Evolutionary conservation across 2,329 filamentous ascomycete species (phyloP).

Genomic region (Alternaria sp.): DNA sequence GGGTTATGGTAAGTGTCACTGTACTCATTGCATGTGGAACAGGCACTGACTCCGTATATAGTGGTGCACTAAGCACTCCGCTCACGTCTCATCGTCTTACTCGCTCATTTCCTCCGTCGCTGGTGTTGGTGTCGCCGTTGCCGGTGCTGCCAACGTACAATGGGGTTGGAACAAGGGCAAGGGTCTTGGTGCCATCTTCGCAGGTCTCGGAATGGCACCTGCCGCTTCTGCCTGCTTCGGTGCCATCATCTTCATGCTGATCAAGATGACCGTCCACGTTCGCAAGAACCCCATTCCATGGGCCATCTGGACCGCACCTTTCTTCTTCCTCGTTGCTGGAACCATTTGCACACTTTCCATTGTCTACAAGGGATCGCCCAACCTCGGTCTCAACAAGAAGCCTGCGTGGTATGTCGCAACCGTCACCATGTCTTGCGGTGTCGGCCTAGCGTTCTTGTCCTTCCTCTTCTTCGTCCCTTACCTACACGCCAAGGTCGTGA

Average conservation of each 20-base stretch:
- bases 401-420: constrained; percentile 70
- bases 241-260: constrained; percentile 73
- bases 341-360: constrained; percentile 78
- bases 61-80: constrained; percentile 76
- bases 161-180: constrained; percentile 69
- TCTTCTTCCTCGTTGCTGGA: constrained; percentile 78
- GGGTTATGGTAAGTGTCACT: constrained; percentile 65
- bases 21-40: background rate
- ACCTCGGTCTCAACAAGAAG: constrained; percentile 69
- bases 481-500: constrained; percentile 70
- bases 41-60: background rate
- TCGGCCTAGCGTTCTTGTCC: constrained; percentile 64
- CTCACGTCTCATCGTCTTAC: constrained; percentile 67
- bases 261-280: constrained; percentile 73
- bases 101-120: constrained; percentile 58
- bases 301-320: constrained; percentile 75
- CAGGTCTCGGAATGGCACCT: constrained; percentile 73
- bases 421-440: constrained; percentile 70
- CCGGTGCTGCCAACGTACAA: constrained; percentile 60
- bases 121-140: constrained; percentile 60
- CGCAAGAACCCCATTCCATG: constrained; percentile 74
- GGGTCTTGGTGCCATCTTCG: constrained; percentile 68
- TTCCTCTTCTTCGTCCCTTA: constrained; percentile 77
- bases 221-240: constrained; percentile 69
- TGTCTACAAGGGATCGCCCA: constrained; percentile 81